Conservation (phyloP, 2,329 filamentous ascomycete genomes). For the Pseudohalonectria lignicola region DNA sequence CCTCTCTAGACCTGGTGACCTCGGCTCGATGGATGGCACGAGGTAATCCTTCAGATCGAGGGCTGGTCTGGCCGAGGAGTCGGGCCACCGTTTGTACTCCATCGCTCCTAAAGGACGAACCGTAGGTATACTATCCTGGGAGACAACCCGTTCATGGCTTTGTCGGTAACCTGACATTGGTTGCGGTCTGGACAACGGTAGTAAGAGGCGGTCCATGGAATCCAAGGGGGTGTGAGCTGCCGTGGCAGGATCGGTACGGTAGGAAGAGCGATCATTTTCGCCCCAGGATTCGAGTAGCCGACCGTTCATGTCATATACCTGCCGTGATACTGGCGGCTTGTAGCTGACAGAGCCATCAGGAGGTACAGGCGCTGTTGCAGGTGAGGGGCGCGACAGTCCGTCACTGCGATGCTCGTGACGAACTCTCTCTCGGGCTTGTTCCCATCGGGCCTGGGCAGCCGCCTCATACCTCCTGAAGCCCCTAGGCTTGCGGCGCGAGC, state of each 20-base stretch:
- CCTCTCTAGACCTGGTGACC: too few species aligned
- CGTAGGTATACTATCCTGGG: neutral
- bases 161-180: neutral
- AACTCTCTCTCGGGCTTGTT: slow-evolving; percentile 2
- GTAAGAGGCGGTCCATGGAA: too few species aligned
- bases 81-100: too few species aligned
- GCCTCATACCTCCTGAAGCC: slow-evolving; percentile 2
- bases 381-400: too few species aligned
- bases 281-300: neutral
- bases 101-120: too few species aligned
- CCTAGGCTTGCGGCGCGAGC: neutral
- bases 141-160: neutral
- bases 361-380: too few species aligned
- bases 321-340: neutral
- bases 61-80: neutral
- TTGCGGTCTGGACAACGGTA: neutral
- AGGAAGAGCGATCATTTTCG: neutral
- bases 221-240: neutral
- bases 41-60: slow-evolving; percentile 28
- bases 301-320: neutral
- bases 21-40: slow-evolving; percentile 34
- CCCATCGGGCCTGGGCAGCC: slow-evolving; percentile 2
- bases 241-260: neutral
- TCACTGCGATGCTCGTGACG: slow-evolving; percentile 1
- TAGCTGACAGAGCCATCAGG: too few species aligned